Percentiles rank a stretch among this genome's conserved stretches.
phyloP scores from a whole-genome alignment of 2,329 filamentous ascomycete genomes.

The Mycogone perniciosa region DNA sequence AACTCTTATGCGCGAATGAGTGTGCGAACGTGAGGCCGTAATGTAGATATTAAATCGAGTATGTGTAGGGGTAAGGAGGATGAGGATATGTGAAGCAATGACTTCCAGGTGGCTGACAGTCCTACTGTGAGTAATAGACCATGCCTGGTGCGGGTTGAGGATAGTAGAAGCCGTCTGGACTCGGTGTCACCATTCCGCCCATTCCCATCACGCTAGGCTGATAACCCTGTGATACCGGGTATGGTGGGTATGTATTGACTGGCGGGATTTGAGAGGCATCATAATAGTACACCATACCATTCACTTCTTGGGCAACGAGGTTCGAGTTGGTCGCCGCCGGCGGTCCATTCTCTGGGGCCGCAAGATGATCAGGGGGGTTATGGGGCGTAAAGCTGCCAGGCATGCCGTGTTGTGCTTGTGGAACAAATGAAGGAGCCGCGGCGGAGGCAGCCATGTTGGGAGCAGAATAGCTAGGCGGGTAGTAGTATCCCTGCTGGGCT shows the following conservation, averaged over 20 bases:
- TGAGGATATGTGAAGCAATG: slow-evolving; percentile 19
- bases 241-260: slow-evolving; percentile 42
- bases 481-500: slow-evolving; percentile 61
- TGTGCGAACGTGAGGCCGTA: slow-evolving; percentile 7
- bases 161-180: slow-evolving; percentile 65
- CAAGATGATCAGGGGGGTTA: slow-evolving; percentile 32
- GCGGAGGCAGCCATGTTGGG: slow-evolving; percentile 46
- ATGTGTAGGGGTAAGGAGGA: slow-evolving; percentile 15
- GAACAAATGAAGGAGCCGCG: slow-evolving; percentile 51
- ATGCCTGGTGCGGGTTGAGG: slow-evolving; percentile 49
- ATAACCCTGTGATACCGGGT: slow-evolving; percentile 47
- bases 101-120: slow-evolving; percentile 19
- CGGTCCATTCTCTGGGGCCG: slow-evolving; percentile 26
- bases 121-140: slow-evolving; percentile 57
- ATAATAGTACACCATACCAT: slow-evolving; percentile 95
- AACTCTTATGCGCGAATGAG: not conserved
- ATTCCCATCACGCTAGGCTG: slow-evolving; percentile 57
- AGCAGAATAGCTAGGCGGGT: slow-evolving; percentile 47
- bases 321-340: slow-evolving; percentile 30
- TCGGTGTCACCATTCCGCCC: slow-evolving; percentile 73
- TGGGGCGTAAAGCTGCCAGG: slow-evolving; percentile 37
- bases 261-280: slow-evolving; percentile 67
- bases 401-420: slow-evolving; percentile 43
- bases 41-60: slow-evolving; percentile 28
- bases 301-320: slow-evolving; percentile 75